Evolutionary conservation across 352 stramenopile species (phyloP).

Genomic region (Pythium folliculosum): DNA sequence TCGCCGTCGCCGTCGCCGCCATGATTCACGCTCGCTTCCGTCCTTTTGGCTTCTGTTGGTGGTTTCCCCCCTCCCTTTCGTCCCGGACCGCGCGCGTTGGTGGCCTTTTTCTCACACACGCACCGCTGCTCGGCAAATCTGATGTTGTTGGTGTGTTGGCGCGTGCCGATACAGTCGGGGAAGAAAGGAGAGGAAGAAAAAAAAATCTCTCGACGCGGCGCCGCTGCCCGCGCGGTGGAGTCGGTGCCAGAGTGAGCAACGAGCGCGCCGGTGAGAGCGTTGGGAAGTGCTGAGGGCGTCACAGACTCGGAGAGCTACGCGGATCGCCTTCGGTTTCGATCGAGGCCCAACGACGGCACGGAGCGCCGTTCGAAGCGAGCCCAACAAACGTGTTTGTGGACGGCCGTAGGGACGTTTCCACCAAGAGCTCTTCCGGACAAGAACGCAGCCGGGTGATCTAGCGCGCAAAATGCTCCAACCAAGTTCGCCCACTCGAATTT

Average conservation of each 20-base stretch:
- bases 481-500: background rate
- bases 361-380: background rate
- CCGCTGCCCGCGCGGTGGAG: background rate
- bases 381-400: conserved; percentile 5
- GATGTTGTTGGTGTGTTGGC: conserved; percentile 13
- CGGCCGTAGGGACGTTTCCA: conserved; percentile 23
- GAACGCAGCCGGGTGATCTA: conserved; percentile 1
- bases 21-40: background rate
- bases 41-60: background rate
- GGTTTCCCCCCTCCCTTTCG: conserved; percentile 6
- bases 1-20: conserved; percentile 12
- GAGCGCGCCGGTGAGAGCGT: background rate
- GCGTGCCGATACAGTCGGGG: background rate
- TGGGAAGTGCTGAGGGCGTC: background rate
- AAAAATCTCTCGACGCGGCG: background rate
- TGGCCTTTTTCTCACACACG: conserved; percentile 30
- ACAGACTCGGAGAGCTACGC: background rate
- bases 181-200: background rate
- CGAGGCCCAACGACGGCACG: background rate
- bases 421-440: conserved; percentile 16
- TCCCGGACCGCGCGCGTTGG: conserved; percentile 1
- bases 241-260: background rate
- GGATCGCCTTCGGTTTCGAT: background rate
- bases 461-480: conserved; percentile 13
- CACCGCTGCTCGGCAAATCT: conserved; percentile 3